Percentiles rank a stretch among this genome's conserved stretches.
These are phyloP conservation scores for Chaetomidium leptoderma DNA, from an alignment of 495 filamentous ascomycete genomes.

Conservation along the genomic window DNA sequence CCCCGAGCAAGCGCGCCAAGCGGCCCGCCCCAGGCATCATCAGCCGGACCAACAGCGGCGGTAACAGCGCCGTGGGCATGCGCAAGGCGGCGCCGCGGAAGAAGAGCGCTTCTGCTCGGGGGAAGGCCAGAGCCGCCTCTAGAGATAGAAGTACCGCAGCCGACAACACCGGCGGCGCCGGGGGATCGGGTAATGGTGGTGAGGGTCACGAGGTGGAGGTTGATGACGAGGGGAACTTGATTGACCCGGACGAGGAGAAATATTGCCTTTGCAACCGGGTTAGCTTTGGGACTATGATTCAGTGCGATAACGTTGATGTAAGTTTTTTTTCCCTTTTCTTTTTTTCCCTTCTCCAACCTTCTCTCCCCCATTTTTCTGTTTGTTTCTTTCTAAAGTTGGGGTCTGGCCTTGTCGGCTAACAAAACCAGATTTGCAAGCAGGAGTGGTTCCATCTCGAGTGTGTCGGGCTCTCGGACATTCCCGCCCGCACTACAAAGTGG, in stretches of 20 bases:
- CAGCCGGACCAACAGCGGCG: constrained; percentile 64
- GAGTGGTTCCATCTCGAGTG: constrained; percentile 97
- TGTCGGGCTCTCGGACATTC: constrained; percentile 71
- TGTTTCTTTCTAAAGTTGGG: too few relatives aligned
- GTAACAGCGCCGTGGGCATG: constrained; percentile 68
- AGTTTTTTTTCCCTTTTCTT: constrained; percentile 35
- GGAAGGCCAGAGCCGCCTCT: too few relatives aligned
- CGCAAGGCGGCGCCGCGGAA: constrained; percentile 73
- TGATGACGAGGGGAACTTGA: constrained; percentile 65
- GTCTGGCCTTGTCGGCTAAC: constrained; percentile 15
- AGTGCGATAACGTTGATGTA: constrained; percentile 87
- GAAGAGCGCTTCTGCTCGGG: constrained; percentile 39
- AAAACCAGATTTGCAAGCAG: constrained; percentile 55
- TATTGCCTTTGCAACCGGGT: constrained; percentile 93
- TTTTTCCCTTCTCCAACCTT: not conserved
- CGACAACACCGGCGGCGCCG: too few relatives aligned
- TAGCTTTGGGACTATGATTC: constrained; percentile 92
- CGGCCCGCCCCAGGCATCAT: constrained; percentile 75
- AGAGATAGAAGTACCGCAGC: too few relatives aligned
- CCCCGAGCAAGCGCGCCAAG: constrained; percentile 51
- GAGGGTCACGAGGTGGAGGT: constrained; percentile 45
- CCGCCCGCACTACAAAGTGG: constrained; percentile 79
- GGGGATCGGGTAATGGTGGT: constrained; percentile 24
- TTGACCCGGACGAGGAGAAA: constrained; percentile 79
- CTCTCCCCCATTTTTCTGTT: not conserved